Evolutionary conservation across 1,284 basidiomycete species (phyloP), one percentile per base, ranked within the genome.

Genomic region (Sanghuangporus baumii): DNA sequence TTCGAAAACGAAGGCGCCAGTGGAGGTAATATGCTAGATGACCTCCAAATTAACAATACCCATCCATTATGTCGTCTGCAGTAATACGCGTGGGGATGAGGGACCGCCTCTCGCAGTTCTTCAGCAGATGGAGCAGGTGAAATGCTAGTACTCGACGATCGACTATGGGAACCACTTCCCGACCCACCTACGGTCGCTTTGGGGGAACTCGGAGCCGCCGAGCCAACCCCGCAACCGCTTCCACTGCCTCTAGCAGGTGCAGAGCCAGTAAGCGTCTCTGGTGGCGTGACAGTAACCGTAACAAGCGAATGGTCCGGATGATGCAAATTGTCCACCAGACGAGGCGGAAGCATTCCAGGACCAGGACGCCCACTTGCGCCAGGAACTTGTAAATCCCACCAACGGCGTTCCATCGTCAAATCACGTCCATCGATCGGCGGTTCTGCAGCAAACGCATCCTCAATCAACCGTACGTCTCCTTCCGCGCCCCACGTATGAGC

Each of bases 1-100:
- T 76, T 74, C 12, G 73, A 67, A 67, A 84, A 88, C 0, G 83
- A 84, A 43, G 73, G 74, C 23, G 83, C 80, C 12, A 90, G 75
- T 6, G 85, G 82, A 6, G 88, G 88, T 5, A 81, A 69, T 36
- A 84, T 76, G 26, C 78, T 76, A 4, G 86, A 87, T 9, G 81
- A 81, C 64, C 83, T 83, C 85, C 86, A 89, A 48, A 76, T 77
- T 14, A 92, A 75, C 46, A 92, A 78, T 40, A 91, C 81, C 90
- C 90, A 93, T 12, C 86, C 86, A 68, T 91, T 88, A 64, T 92
- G 87, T 69, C 83, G 84, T 23, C 84, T 82, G 70, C 90, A 92
- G 70, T 88, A 93, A 69, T 89, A 89, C 14, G 88, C 88, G 67
- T 89, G 82, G 1, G 90, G 86, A 70, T 93, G 89, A 9, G 90